Conservation (phyloP, 2,329 filamentous ascomycete genomes). For the Colletotrichum melonis region DNA sequence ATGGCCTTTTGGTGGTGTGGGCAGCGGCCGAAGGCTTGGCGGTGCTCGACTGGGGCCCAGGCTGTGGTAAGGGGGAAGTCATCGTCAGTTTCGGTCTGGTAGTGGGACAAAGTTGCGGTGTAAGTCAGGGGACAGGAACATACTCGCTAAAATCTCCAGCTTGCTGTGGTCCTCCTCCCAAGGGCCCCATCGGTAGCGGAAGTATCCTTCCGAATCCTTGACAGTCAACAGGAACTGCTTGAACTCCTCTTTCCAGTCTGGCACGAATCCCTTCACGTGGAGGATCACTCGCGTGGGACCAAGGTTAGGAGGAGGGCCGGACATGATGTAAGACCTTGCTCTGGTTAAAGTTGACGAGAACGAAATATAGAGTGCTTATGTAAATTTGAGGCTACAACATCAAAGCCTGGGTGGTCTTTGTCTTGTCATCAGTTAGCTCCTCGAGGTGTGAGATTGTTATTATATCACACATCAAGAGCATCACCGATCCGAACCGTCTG, state of each 20-base stretch:
- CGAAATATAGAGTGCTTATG: not conserved
- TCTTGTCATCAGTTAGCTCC: rapidly evolving
- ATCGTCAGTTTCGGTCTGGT: not conserved
- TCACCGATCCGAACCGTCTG: not conserved
- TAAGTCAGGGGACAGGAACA: not conserved
- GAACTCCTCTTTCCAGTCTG: slow-evolving; percentile 32
- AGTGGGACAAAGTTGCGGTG: no score
- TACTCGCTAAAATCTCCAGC: slow-evolving; percentile 24
- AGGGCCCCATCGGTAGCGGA: slow-evolving; percentile 32
- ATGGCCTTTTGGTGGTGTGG: slow-evolving; percentile 22
- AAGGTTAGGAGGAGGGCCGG: slow-evolving; percentile 2
- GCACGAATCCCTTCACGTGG: slow-evolving; percentile 24
- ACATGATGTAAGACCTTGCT: slow-evolving; percentile 1
- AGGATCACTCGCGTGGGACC: slow-evolving; percentile 18
- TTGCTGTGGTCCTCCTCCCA: slow-evolving; percentile 28
- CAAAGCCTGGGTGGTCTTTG: not conserved
- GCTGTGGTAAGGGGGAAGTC: not conserved
- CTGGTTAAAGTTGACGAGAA: not conserved
- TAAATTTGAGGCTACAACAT: not conserved
- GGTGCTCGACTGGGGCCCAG: slow-evolving; percentile 17
- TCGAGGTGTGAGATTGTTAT: not conserved
- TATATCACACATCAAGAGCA: not conserved
- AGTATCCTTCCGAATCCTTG: slow-evolving; percentile 25
- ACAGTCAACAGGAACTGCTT: slow-evolving; percentile 24
- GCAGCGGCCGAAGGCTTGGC: slow-evolving; percentile 20